Percentiles rank a stretch among this genome's conserved stretches.
These are phyloP conservation scores for Cystobasidium sp. DNA, from an alignment of 1,284 basidiomycete genomes.

Conservation along the genomic window DNA sequence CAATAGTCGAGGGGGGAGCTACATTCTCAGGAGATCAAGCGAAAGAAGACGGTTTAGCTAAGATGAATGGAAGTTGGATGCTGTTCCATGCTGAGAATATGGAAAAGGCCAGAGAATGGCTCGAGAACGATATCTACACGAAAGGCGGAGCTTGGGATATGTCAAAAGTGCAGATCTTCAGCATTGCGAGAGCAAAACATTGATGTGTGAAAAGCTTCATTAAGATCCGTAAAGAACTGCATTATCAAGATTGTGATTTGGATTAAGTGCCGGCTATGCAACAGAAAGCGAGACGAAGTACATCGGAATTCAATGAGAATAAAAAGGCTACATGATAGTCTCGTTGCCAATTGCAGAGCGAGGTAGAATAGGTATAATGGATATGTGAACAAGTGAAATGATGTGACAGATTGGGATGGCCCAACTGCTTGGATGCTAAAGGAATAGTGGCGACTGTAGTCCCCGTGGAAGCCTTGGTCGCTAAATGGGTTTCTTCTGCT, in stretches of 20 bases:
- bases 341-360: neutral
- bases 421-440: too few species aligned
- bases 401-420: neutral
- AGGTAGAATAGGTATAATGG: neutral
- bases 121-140: constrained; percentile 40
- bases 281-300: too few species aligned
- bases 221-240: neutral
- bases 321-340: too few species aligned
- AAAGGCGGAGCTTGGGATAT: constrained; percentile 42
- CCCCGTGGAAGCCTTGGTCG: too few species aligned
- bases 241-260: too few species aligned
- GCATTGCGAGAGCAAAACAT: constrained; percentile 7
- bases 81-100: constrained; percentile 39
- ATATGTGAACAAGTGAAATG: neutral
- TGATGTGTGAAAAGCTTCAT: neutral
- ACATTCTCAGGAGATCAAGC: constrained; percentile 34
- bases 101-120: constrained; percentile 23
- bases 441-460: too few species aligned
- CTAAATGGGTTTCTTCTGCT: too few species aligned
- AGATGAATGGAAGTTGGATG: constrained; percentile 39
- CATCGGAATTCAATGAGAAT: too few species aligned
- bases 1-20: constrained; percentile 40
- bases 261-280: too few species aligned
- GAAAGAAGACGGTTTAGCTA: constrained; percentile 30
- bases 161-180: constrained; percentile 27